Evolutionary conservation across 352 stramenopile genomes (phyloP).

Genomic region (Pythium insidiosum): DNA sequence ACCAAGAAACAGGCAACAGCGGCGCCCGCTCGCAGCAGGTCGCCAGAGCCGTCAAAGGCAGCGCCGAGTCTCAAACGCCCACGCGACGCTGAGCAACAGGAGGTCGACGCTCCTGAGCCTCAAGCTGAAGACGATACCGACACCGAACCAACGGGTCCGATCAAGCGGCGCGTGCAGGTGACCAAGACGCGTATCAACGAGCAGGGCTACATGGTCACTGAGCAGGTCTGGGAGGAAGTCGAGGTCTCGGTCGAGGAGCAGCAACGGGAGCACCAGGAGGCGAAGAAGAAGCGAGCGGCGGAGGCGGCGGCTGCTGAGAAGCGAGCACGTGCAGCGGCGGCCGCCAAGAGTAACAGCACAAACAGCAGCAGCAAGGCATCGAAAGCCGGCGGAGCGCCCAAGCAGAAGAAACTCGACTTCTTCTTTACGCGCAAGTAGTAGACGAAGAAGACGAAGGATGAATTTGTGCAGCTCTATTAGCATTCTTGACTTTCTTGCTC

Average conservation of each 20-base stretch:
- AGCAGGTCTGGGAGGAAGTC: slow-evolving; percentile 66
- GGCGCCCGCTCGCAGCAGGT: slow-evolving; percentile 14
- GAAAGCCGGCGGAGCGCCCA: slow-evolving; percentile 33
- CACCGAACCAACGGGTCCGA: slow-evolving; percentile 11
- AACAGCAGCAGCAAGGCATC: slow-evolving; percentile 4
- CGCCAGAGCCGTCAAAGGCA: slow-evolving; percentile 9
- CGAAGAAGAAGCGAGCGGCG: slow-evolving; percentile 35
- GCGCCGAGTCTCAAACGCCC: slow-evolving; percentile 10
- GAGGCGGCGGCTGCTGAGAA: slow-evolving; percentile 31
- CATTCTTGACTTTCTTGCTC: neutral
- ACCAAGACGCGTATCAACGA: slow-evolving; percentile 75
- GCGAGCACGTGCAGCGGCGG: slow-evolving; percentile 16
- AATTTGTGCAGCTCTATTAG: neutral
- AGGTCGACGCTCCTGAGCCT: slow-evolving; percentile 10
- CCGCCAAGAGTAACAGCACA: slow-evolving; percentile 1
- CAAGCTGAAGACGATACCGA: slow-evolving; percentile 21
- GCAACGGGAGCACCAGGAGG: slow-evolving; percentile 31
- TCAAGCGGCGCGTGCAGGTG: slow-evolving; percentile 51
- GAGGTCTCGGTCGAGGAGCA: slow-evolving; percentile 53
- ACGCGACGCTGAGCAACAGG: slow-evolving; percentile 2
- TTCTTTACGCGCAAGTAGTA: slow-evolving; percentile 42
- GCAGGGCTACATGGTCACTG: slow-evolving; percentile 81
- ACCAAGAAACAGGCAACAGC: slow-evolving; percentile 1
- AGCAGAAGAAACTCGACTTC: slow-evolving; percentile 64
- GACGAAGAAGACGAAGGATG: too few species aligned